Percentiles rank a stretch among this genome's conserved stretches.
Evolutionary conservation across 2,329 filamentous ascomycete species (phyloP).

Genomic region (Paraphoma chrysanthemicola): DNA sequence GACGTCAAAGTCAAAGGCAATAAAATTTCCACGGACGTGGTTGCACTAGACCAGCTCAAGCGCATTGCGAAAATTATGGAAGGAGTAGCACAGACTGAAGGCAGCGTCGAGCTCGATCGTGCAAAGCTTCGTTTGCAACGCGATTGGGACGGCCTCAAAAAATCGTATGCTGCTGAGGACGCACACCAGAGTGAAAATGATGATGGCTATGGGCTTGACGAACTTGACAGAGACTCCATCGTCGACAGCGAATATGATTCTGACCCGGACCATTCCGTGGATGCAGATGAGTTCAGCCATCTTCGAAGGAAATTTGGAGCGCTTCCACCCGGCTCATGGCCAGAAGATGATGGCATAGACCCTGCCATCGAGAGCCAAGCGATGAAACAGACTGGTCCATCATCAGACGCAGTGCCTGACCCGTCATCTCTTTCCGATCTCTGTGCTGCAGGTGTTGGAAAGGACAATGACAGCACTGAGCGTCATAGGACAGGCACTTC

Average conservation of each 20-base stretch:
- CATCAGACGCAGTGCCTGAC: background rate
- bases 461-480: background rate
- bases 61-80: conserved; percentile 16
- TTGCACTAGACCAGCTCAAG: conserved; percentile 11
- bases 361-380: background rate
- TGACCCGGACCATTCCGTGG: too few species aligned
- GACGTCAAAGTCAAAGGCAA: conserved; percentile 4
- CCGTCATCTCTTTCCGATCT: background rate
- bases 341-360: background rate
- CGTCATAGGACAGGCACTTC: background rate
- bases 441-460: background rate
- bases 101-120: conserved; percentile 10
- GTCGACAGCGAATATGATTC: too few species aligned
- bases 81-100: conserved; percentile 10
- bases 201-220: background rate
- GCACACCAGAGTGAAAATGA: background rate
- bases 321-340: background rate
- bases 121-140: conserved; percentile 3
- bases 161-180: conserved; percentile 6
- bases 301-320: background rate
- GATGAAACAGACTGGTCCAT: too few species aligned
- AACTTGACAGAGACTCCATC: too few species aligned
- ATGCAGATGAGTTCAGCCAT: too few species aligned
- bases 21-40: conserved; percentile 11
- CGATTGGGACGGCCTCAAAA: conserved; percentile 4